Percentiles rank a stretch among this genome's conserved stretches.
Evolutionary conservation across 179 eudicot genomes (phyloP).

Genomic region (Pouteria campechiana): DNA sequence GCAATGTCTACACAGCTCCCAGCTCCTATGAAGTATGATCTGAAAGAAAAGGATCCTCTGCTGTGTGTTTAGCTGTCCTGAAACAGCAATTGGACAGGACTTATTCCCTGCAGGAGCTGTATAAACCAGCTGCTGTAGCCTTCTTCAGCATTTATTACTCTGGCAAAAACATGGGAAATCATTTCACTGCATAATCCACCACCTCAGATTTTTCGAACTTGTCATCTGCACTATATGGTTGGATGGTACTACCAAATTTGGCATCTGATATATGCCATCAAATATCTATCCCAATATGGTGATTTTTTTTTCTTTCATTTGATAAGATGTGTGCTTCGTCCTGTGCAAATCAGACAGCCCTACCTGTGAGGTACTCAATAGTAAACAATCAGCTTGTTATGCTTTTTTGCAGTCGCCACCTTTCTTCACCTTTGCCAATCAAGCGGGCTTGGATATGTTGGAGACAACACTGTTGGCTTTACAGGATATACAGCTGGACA

Average conservation of each 20-base stretch:
- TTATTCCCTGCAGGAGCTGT: too few relatives aligned
- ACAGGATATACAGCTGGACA: slow-evolving; percentile 44
- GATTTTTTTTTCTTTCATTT: neutral
- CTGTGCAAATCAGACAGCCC: neutral
- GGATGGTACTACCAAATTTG: neutral
- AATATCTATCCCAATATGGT: neutral
- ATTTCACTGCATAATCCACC: too few relatives aligned
- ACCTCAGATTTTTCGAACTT: too few relatives aligned
- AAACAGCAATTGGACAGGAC: too few relatives aligned
- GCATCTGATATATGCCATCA: neutral
- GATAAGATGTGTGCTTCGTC: neutral
- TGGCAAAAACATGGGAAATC: too few relatives aligned
- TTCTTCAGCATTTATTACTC: too few relatives aligned
- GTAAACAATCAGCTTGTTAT: neutral
- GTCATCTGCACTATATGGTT: too few relatives aligned
- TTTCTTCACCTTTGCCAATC: slow-evolving; percentile 56
- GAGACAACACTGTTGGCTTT: slow-evolving; percentile 56
- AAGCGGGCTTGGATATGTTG: slow-evolving; percentile 64
- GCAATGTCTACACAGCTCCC: neutral
- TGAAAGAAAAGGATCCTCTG: neutral
- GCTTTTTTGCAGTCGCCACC: slow-evolving; percentile 33
- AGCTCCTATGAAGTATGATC: neutral
- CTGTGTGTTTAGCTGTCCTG: neutral
- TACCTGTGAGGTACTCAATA: too few relatives aligned
- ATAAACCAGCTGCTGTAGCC: too few relatives aligned